These are phyloP conservation scores for Pleurozium schreberi DNA, from an alignment of 225 moss, liverwort and hornwort species.

Conservation along the genomic window DNA sequence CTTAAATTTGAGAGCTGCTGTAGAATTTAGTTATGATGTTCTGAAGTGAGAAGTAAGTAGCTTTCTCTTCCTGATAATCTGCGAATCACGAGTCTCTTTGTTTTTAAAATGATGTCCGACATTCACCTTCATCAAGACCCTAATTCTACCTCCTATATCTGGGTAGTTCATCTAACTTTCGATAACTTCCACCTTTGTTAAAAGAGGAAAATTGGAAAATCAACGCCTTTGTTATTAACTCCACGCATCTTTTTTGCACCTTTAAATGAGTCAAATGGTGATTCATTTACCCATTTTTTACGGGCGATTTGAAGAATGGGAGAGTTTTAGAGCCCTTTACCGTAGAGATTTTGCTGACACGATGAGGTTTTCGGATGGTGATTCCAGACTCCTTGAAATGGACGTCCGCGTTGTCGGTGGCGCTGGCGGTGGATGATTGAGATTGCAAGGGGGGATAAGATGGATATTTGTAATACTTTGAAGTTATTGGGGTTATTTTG, in stretches of 20 bases:
- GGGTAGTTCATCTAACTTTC: not conserved
- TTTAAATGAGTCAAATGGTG: not conserved
- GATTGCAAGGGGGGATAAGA: not conserved
- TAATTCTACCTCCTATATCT: not conserved
- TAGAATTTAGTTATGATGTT: not conserved
- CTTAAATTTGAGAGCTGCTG: not conserved
- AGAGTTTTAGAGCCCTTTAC: not conserved
- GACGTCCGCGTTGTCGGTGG: constrained; percentile 81
- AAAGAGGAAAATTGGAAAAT: not conserved
- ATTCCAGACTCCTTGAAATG: constrained; percentile 35
- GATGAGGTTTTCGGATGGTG: not conserved
- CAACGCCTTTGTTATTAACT: not conserved
- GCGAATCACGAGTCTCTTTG: not conserved
- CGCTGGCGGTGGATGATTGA: constrained; percentile 34
- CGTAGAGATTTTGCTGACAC: not conserved
- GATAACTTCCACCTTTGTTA: not conserved
- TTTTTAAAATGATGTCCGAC: not conserved
- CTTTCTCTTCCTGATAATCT: not conserved
- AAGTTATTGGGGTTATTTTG: no score
- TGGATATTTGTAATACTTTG: not conserved
- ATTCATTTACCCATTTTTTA: not conserved
- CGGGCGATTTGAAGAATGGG: not conserved
- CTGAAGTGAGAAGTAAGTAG: not conserved
- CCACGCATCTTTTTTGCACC: not conserved
- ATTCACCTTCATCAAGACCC: not conserved